Conservation (phyloP, 176 grass and related monocot genomes). For the Lolium multiflorum region DNA sequence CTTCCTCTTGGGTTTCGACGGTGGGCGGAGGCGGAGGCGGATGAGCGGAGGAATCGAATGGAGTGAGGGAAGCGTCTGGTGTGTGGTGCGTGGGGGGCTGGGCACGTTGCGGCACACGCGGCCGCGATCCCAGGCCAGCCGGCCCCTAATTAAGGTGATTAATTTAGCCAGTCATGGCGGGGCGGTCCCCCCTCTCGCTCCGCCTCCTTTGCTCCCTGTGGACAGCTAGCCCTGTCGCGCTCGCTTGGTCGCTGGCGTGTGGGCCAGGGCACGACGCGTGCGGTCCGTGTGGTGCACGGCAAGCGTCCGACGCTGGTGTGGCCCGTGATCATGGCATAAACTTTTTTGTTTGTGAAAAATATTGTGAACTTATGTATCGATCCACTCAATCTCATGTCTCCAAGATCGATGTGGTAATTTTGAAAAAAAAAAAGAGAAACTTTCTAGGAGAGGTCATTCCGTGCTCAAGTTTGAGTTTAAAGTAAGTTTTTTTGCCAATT, state of each 20-base stretch:
- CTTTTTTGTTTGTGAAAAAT: too few relatives aligned
- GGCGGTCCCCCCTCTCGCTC: background rate
- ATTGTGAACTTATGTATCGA: too few relatives aligned
- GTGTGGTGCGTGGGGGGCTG: background rate
- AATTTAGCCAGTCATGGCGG: background rate
- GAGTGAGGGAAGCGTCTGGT: background rate
- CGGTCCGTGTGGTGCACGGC: background rate
- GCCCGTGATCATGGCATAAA: background rate
- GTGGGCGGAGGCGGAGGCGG: background rate
- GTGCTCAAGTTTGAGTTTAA: too few relatives aligned
- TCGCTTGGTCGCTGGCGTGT: background rate
- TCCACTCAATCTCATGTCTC: too few relatives aligned
- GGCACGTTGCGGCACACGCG: slow-evolving; percentile 44
- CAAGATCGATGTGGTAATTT: too few relatives aligned
- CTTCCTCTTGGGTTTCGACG: background rate
- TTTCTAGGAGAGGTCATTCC: too few relatives aligned
- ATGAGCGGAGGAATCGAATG: slow-evolving; percentile 37
- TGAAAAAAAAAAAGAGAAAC: too few relatives aligned
- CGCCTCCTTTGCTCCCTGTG: background rate
- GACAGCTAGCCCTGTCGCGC: background rate
- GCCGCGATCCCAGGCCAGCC: slow-evolving; percentile 47
- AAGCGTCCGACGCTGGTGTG: background rate
- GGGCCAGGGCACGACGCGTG: background rate
- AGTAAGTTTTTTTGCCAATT: too few relatives aligned
- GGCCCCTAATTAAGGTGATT: slow-evolving; percentile 21